A percentile compares a stretch with the other conserved stretches of the same genome.
Conservation (phyloP, 495 filamentous ascomycete species). For the Pseudoneurospora amorphoporcata region DNA sequence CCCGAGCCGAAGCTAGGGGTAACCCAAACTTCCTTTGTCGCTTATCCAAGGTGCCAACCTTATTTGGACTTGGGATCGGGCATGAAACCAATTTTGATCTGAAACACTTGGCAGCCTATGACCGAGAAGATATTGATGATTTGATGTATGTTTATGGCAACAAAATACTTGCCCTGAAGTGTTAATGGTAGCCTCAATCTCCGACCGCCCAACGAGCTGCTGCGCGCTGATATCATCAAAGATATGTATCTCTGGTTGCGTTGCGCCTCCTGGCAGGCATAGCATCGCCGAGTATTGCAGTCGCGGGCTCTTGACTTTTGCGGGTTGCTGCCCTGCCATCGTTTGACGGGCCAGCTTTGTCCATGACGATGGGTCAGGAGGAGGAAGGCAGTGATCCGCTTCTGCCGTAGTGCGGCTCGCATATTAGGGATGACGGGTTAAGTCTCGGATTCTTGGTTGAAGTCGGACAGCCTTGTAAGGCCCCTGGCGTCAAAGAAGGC, state of each 20-base stretch:
- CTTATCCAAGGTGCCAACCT: not conserved
- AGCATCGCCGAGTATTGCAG: not conserved
- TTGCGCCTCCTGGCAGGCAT: not conserved
- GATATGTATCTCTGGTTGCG: not conserved
- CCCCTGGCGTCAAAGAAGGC: not conserved
- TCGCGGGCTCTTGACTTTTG: not conserved
- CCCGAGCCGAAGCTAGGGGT: not conserved
- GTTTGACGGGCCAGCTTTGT: not conserved
- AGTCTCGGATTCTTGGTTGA: not conserved
- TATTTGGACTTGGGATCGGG: not conserved
- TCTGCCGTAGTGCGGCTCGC: not conserved
- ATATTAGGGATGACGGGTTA: not conserved
- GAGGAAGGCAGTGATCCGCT: not conserved
- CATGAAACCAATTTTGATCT: not conserved
- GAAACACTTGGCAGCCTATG: not conserved
- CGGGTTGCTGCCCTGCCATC: not conserved
- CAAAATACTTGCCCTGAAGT: not conserved
- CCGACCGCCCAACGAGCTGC: not conserved
- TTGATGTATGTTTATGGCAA: not conserved
- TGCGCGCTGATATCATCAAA: not conserved
- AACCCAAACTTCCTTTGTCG: not conserved
- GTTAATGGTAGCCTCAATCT: not conserved
- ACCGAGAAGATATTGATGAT: not conserved
- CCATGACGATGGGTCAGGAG: not conserved
- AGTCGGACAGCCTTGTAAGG: conserved; percentile 1